A percentile compares a stretch with the other conserved stretches of the same genome.
These are phyloP conservation scores for Pseudopithomyces maydicus DNA, from an alignment of 2,329 filamentous ascomycete genomes.

Conservation along the genomic window DNA sequence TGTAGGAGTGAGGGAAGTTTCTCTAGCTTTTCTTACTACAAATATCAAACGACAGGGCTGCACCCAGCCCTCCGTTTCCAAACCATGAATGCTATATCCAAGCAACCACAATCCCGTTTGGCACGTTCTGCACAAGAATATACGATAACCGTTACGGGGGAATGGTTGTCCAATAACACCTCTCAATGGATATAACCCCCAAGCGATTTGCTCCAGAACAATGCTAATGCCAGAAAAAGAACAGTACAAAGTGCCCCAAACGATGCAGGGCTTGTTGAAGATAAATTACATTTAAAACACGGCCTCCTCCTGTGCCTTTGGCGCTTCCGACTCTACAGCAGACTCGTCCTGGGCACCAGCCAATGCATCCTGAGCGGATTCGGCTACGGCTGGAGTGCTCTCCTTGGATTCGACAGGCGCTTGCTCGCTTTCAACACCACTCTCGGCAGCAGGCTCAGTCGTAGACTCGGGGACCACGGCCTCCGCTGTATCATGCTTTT, in stretches of 20 bases:
- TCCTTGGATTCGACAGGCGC: not conserved
- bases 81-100: no score
- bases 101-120: no score
- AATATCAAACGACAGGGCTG: not conserved
- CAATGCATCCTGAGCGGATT: not conserved
- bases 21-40: not conserved
- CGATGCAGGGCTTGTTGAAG: not conserved
- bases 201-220: slow-evolving; percentile 41
- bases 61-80: no score
- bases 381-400: not conserved
- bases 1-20: no score
- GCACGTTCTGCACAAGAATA: not conserved
- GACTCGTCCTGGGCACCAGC: slow-evolving; percentile 3
- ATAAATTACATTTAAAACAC: not conserved
- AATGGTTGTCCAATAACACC: slow-evolving; percentile 27
- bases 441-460: not conserved
- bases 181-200: slow-evolving; percentile 33
- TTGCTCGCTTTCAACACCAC: not conserved
- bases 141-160: not conserved
- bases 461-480: not conserved
- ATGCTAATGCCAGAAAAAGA: slow-evolving; percentile 35
- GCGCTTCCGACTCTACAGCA: slow-evolving; percentile 3
- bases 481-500: slow-evolving; percentile 7
- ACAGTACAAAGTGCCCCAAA: slow-evolving; percentile 9
- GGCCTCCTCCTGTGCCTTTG: slow-evolving; percentile 3